Evolutionary conservation across 208 protist species (phyloP).

Genomic region (Wallacemonas sp.): DNA sequence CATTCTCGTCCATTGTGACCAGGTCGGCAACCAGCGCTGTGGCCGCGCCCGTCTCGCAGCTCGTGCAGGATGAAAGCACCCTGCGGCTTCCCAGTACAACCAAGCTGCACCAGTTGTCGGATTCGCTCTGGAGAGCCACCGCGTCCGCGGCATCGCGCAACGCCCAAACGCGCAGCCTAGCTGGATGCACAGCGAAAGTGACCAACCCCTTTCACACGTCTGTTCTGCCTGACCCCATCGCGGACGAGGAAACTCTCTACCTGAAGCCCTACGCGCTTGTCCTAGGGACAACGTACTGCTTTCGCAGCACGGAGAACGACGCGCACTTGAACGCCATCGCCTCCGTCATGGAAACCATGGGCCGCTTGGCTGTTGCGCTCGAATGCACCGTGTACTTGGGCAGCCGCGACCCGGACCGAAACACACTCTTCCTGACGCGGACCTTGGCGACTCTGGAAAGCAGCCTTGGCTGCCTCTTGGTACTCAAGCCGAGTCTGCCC

Average conservation of each 20-base stretch:
- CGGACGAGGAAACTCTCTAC: neutral
- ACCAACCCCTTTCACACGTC: constrained; percentile 12
- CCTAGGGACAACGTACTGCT: constrained; percentile 44
- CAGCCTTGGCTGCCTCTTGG: constrained; percentile 19
- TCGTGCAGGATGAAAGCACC: neutral
- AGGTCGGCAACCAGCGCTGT: neutral
- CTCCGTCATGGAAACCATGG: constrained; percentile 45
- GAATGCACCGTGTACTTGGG: constrained; percentile 55
- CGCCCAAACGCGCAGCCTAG: neutral
- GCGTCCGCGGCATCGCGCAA: neutral
- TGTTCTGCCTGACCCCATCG: constrained; percentile 9
- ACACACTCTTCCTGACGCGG: constrained; percentile 22
- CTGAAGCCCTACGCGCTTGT: constrained; percentile 20
- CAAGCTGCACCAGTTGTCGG: neutral
- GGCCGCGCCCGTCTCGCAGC: neutral
- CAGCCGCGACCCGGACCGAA: constrained; percentile 23
- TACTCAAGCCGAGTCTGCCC: constrained; percentile 18
- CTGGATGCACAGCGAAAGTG: neutral
- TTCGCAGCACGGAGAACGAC: constrained; percentile 37
- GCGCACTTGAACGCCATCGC: constrained; percentile 40
- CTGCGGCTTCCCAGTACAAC: neutral
- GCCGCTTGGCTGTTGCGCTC: constrained; percentile 31
- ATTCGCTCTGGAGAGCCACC: neutral
- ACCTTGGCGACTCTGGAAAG: constrained; percentile 34
- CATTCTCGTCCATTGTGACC: neutral